Evolutionary conservation across 306 rosid species (phyloP).

Genomic region (Ochetophila trinervis): DNA sequence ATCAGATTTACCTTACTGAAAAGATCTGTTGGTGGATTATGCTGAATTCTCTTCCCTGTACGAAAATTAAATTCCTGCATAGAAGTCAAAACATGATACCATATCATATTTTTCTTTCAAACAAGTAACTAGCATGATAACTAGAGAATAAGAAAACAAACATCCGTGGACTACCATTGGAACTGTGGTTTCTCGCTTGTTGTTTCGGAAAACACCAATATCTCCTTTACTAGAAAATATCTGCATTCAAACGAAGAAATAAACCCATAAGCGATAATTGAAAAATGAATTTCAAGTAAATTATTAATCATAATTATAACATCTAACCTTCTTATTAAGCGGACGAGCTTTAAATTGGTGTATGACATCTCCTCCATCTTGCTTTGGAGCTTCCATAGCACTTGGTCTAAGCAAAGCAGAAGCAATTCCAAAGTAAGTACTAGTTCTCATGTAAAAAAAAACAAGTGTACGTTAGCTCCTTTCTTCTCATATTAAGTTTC

Average conservation of each 20-base stretch:
- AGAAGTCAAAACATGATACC: conserved; percentile 32
- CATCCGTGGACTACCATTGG: conserved; percentile 51
- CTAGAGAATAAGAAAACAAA: conserved; percentile 16
- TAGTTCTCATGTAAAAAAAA: neutral
- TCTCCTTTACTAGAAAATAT: conserved; percentile 86
- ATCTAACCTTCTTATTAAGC: conserved; percentile 73
- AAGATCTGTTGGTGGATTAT: conserved; percentile 70
- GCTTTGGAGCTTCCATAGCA: conserved; percentile 41
- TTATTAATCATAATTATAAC: neutral
- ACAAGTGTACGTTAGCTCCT: neutral
- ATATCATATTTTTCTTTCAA: conserved; percentile 13
- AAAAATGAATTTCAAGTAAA: neutral
- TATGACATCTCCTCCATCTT: conserved; percentile 39
- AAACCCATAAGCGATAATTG: conserved; percentile 6
- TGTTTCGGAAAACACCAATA: conserved; percentile 75
- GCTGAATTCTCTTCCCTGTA: conserved; percentile 58
- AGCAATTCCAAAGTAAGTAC: conserved; percentile 24
- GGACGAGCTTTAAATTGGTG: conserved; percentile 72
- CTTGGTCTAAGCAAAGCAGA: conserved; percentile 51
- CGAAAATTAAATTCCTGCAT: conserved; percentile 78
- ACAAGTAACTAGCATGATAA: neutral
- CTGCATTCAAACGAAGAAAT: conserved; percentile 41
- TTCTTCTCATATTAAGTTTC: neutral
- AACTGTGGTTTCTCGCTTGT: conserved; percentile 76
- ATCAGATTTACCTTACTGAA: conserved; percentile 68